Evolutionary conservation across 129 eudicot species (phyloP).

Genomic region (Flaveria robusta): DNA sequence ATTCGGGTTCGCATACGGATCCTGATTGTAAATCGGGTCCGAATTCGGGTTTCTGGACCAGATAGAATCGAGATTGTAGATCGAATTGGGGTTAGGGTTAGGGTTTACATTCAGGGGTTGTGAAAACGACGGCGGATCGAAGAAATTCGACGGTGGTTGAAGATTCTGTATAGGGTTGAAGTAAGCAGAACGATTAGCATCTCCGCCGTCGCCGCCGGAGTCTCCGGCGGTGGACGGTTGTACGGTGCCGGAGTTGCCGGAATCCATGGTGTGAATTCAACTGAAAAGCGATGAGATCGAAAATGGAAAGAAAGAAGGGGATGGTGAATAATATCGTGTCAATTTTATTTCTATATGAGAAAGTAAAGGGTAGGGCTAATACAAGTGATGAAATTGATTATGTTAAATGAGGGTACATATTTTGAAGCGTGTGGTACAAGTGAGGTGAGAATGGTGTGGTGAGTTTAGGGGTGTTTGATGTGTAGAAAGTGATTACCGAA

Average conservation of each 20-base stretch:
- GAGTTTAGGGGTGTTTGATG: not conserved
- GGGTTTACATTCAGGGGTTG: constrained; percentile 37
- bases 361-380: constrained; percentile 7
- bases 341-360: constrained; percentile 14
- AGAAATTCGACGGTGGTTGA: constrained; percentile 32
- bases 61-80: constrained; percentile 40
- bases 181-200: constrained; percentile 31
- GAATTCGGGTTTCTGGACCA: constrained; percentile 51
- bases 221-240: constrained; percentile 58
- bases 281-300: not conserved
- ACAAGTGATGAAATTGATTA: not conserved
- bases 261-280: constrained; percentile 45
- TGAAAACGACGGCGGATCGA: constrained; percentile 43
- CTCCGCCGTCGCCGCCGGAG: constrained; percentile 31
- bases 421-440: constrained; percentile 11
- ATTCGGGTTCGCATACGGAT: constrained; percentile 10
- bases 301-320: constrained; percentile 4
- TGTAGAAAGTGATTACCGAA: constrained; percentile 4
- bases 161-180: constrained; percentile 21
- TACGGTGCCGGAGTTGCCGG: constrained; percentile 54
- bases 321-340: constrained; percentile 8
- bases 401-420: not conserved
- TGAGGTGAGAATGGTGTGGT: not conserved
- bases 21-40: constrained; percentile 28
- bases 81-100: constrained; percentile 28